Conservation (phyloP, 768 basidiomycete genomes). For the Asterophora parasitica region DNA sequence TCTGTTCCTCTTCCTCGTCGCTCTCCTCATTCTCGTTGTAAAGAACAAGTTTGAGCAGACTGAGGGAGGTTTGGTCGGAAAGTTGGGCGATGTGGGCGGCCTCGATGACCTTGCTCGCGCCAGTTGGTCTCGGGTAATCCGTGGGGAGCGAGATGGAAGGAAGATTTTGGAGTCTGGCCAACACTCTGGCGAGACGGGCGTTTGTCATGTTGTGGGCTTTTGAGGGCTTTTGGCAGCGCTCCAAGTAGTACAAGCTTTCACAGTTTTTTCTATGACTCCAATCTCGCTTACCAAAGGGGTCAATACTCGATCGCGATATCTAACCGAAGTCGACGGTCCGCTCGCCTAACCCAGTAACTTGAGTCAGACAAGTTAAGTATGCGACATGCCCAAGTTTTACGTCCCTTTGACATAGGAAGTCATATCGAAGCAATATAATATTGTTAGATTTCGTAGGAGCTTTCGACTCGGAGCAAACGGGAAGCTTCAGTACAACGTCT, state of each 20-base stretch:
- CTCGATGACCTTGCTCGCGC: conserved; percentile 75
- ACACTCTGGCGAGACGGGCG: conserved; percentile 49
- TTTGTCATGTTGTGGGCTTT: conserved; percentile 32
- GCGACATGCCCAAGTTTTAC: no score
- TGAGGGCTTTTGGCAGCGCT: not conserved
- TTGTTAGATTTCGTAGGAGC: no score
- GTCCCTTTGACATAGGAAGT: no score
- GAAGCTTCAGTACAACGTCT: no score
- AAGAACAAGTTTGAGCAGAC: conserved; percentile 77
- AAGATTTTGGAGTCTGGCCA: conserved; percentile 67
- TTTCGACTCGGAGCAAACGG: no score
- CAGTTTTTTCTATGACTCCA: conserved; percentile 7
- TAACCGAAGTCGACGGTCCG: not conserved
- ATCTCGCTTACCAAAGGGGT: conserved; percentile 6
- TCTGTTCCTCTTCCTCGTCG: conserved; percentile 43
- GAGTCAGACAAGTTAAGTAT: no score
- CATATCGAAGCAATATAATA: no score
- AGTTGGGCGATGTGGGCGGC: conserved; percentile 71
- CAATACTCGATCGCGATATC: not conserved
- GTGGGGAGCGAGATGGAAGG: conserved; percentile 92
- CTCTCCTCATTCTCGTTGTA: conserved; percentile 54
- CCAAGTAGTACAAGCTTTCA: not conserved
- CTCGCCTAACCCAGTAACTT: no score
- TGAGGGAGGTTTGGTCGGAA: conserved; percentile 67
- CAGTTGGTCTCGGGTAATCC: conserved; percentile 86